Base-by-base conservation (phyloP, 257 asterid genomes). In the Paraleonurus japonicus region DNA sequence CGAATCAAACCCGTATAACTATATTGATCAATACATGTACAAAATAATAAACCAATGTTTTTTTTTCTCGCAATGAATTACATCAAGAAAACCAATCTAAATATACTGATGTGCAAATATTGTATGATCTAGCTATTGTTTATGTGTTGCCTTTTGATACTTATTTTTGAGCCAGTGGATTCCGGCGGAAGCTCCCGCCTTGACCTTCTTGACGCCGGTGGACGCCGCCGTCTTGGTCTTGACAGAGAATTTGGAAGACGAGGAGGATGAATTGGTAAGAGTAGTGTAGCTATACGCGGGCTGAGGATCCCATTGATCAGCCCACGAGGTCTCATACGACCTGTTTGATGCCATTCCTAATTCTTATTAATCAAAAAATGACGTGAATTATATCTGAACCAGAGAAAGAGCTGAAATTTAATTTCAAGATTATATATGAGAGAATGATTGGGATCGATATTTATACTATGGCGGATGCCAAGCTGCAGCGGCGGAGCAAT, bases 141-240 rank as follows among this genome's bases (percentile, higher is more conserved):
- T 86, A 22, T 82, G 82, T 22, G 88, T 78, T 13, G 83, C 81
- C 79, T 79, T 84, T 0, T 82, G 82, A 22, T 78, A 85, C 79
- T 84, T 91, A 8, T 66, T 77, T 26, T 91, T 91, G 72, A 89
- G 79, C 96, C 97, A 87, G 28, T 80, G 81, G 63, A 89, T 5
- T n/a, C 97, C 92, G 37, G 85, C 84, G 61, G 88, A 48, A 7
- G 96, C 86, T 61, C 94, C 88, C 3, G 77, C 67, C 85, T 89
- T 91, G 23, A 87, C 88, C 75, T 87, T 90, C 85, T 81, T 88
- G 54, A 66, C 75, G 3, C 95, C 93, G 37, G 93, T 76, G 61
- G 91, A 70, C 3, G 92, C 90, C 10, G 57, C 82, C 50, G 78
- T 63, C 80, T 89, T 89, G 0, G 93, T 82, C 77, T 87, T 80